A percentile compares a stretch with the other conserved stretches of the same genome.
Evolutionary conservation across 306 rosid species (phyloP).

Genomic region (Luffa aegyptiaca): DNA sequence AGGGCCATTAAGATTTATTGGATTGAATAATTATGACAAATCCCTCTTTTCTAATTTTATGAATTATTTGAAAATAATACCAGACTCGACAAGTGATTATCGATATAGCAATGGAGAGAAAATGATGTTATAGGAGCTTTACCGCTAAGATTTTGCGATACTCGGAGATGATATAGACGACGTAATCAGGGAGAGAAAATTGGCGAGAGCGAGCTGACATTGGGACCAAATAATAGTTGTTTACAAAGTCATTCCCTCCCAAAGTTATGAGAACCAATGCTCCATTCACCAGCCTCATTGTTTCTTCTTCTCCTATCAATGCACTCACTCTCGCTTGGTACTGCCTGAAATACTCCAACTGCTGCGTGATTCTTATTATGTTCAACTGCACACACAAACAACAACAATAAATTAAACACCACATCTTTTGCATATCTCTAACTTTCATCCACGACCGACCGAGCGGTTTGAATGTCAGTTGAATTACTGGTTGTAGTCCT

Average conservation of each 20-base stretch:
- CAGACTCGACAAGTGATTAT: too few species aligned
- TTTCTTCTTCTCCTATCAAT: slow-evolving; percentile 24
- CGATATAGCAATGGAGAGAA: neutral
- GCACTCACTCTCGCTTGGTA: slow-evolving; percentile 34
- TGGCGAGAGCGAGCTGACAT: slow-evolving; percentile 37
- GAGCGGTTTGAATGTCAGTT: too few species aligned
- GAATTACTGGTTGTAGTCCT: too few species aligned
- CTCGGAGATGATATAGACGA: slow-evolving; percentile 35
- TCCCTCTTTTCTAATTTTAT: too few species aligned
- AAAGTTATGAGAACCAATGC: slow-evolving; percentile 41
- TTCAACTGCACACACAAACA: slow-evolving; percentile 14
- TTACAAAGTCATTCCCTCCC: slow-evolving; percentile 62
- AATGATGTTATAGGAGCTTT: neutral
- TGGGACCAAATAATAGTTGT: slow-evolving; percentile 48
- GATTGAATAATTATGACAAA: too few species aligned
- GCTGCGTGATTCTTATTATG: slow-evolving; percentile 39
- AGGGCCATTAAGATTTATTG: too few species aligned
- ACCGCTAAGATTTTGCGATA: slow-evolving; percentile 40
- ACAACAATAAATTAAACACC: neutral
- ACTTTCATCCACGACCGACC: too few species aligned
- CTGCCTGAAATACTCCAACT: slow-evolving; percentile 25
- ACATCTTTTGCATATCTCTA: too few species aligned
- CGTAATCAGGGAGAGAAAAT: slow-evolving; percentile 36
- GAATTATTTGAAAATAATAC: too few species aligned
- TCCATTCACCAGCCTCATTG: slow-evolving; percentile 23